Evolutionary conservation across 2,329 filamentous ascomycete species (phyloP).

Genomic region (Aspergillus sp.): DNA sequence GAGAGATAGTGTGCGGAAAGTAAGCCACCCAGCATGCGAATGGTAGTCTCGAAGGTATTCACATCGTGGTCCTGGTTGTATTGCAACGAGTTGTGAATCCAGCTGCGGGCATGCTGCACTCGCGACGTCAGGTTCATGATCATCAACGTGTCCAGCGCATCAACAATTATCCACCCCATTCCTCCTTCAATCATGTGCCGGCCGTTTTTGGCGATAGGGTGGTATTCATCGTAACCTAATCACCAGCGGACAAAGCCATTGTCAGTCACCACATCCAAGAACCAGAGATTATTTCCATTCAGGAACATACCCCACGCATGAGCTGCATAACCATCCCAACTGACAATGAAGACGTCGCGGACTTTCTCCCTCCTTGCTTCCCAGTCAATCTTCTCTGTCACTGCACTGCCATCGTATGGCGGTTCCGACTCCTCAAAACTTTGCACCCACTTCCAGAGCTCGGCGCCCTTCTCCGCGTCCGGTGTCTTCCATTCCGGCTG

Average conservation of each 20-base stretch:
- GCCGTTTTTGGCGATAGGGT: constrained; percentile 77
- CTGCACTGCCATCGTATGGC: constrained; percentile 23
- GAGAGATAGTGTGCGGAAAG: constrained; percentile 95
- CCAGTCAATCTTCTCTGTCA: constrained; percentile 66
- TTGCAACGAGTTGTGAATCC: constrained; percentile 77
- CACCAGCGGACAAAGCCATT: constrained; percentile 27
- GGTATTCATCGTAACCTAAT: constrained; percentile 69
- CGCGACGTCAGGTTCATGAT: constrained; percentile 94
- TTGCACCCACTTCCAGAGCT: constrained; percentile 60
- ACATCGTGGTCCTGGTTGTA: constrained; percentile 95
- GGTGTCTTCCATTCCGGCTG: constrained; percentile 23
- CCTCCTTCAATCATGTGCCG: constrained; percentile 84
- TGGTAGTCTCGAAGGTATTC: constrained; percentile 96
- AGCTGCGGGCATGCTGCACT: constrained; percentile 80
- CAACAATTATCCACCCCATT: constrained; percentile 97
- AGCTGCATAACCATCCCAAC: constrained; percentile 89
- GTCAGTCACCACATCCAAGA: constrained; percentile 2
- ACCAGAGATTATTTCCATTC: no score
- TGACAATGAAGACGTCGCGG: constrained; percentile 84
- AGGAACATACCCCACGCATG: constrained; percentile 82
- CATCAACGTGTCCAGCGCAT: constrained; percentile 94
- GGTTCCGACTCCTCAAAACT: constrained; percentile 49
- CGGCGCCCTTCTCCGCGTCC: constrained; percentile 41
- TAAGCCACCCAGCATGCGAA: constrained; percentile 92
- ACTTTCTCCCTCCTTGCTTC: constrained; percentile 74